Evolutionary conservation across 1,284 basidiomycete genomes (phyloP), one percentile per base, ranked within the genome.

Genomic region (Grifola frondosa): DNA sequence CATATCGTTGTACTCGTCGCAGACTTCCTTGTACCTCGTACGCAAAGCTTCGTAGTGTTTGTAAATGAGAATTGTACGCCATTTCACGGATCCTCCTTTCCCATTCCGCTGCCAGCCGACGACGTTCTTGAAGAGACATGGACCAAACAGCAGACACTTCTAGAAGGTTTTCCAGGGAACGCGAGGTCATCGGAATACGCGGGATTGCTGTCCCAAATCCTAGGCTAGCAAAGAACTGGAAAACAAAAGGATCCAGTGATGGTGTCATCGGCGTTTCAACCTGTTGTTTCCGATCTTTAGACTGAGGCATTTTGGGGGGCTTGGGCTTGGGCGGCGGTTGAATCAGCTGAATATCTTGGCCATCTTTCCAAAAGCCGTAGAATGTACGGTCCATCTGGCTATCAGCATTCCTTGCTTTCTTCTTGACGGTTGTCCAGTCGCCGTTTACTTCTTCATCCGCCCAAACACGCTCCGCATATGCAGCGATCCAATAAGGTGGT

Each of bases 361-460:
- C 64, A 4, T 58, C 52, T 37, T 61, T 62, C 78, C 78, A 81
- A 44, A 71, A 75, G 0, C 65, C 68, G 50, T 80, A 80, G 5
- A 54, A 15, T 6, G 55, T 57, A 16, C 41, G 47, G 1, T 46
- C 28, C 4, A 52, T 32, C 2, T 34, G 23, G 15, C 30, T 24
- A 17, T 49, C 49, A 9, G 40, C 32, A 3, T 37, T 41, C 28
- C 48, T 33, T 28, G 39, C 33, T 17, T 46, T 51, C 37, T 42
- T 48, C 23, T 39, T 40, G 5, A 39, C 35, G 20, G 50, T 46
- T 13, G 33, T 23, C 43, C 49, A 57, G 23, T 54, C 49, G 15
- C 55, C 55, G 12, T 44, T 28, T 5, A 28, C 17, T 4, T 44
- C 49, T 16, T 57, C 53, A 12, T 57, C 55, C 2, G 16, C 38